These are phyloP conservation scores for Trichoderma endophyticum DNA, from an alignment of 2,329 filamentous ascomycete species.

Conservation along the genomic window DNA sequence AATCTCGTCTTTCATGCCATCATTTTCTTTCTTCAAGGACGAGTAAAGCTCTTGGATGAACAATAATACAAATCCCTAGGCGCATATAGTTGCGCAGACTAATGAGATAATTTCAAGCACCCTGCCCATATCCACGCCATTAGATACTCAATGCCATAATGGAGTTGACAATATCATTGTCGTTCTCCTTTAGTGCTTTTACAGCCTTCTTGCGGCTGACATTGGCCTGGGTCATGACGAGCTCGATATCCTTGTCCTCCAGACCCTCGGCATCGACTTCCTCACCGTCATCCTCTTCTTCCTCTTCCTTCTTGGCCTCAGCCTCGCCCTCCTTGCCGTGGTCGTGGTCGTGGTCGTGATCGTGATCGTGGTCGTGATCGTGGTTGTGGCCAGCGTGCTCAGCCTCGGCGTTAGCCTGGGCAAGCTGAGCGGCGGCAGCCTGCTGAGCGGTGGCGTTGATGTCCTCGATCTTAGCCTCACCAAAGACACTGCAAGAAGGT, in stretches of 20 bases:
- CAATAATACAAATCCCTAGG: slow-evolving; percentile 32
- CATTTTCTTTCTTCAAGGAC: slow-evolving; percentile 13
- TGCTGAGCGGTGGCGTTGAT: slow-evolving; percentile 97
- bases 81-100: slow-evolving; percentile 27
- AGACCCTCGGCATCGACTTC: slow-evolving; percentile 93
- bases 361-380: slow-evolving; percentile 36
- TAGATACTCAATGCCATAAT: slow-evolving; percentile 97
- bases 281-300: slow-evolving; percentile 86
- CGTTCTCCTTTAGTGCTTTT: slow-evolving; percentile 98
- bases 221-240: slow-evolving; percentile 96
- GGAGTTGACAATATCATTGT: slow-evolving; percentile 99
- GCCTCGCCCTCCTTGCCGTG: slow-evolving; percentile 59
- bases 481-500: slow-evolving; percentile 73
- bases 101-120: slow-evolving; percentile 25
- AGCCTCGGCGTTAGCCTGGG: slow-evolving; percentile 62
- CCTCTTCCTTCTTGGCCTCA: slow-evolving; percentile 68
- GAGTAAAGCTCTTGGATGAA: slow-evolving; percentile 21
- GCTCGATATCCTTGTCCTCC: slow-evolving; percentile 98
- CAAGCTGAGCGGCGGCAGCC: slow-evolving; percentile 82
- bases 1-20: neutral
- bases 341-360: slow-evolving; percentile 38
- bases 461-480: slow-evolving; percentile 99
- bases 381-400: slow-evolving; percentile 72
- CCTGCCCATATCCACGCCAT: slow-evolving; percentile 24
- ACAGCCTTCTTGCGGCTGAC: slow-evolving; percentile 98